Base-by-base conservation (phyloP, 78 protist species). In the Dictyostelium firmibasis region DNA sequence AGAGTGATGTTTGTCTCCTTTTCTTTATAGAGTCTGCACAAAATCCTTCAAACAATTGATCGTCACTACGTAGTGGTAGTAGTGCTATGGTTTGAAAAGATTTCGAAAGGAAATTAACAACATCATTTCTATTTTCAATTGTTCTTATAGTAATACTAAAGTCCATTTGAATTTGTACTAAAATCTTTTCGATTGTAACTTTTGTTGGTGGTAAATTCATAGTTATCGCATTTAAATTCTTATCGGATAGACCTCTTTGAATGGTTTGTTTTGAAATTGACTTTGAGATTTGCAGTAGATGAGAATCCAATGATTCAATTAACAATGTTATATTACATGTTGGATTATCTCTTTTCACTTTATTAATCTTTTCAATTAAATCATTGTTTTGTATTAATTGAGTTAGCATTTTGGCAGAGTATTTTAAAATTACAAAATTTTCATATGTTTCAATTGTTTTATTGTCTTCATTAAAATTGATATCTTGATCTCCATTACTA, bases 21-120 rank as follows among this genome's bases (percentile, higher is more conserved):
- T 25, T 41, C 36, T 84, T 67, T 14, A 84, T 67, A 14, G 81
- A 23, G n/a, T 67, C 89, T 11, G 81, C 89, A 43, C 86, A 82
- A 25, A 82, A 82, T 0, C 86, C 86, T 18, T 60, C 75, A 82
- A 79, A 79, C 20, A 82, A 43, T 29, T 35, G 29, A 57, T 60
- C 53, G 1, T 82, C 75, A 7, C 4, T 23, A 18, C 67, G 23
- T 7, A 38, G 18, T 25, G 75, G 86, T 57, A 25, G 8, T 6
- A 27, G 29, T 16, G 75, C 53, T 10, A 82, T 36, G 4, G 75
- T 35, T 31, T 82, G 10, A 35, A 31, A 27, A 7, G 67, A 27
- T 20, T 57, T 82, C 3, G 25, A 38, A 16, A 82, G 23, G 35
- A 57, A 82, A 11, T 38, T 50, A 4, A 29, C 43, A 7, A 35